phyloP scores from a whole-genome alignment of 306 rosid genomes.

The Prunus mira region DNA sequence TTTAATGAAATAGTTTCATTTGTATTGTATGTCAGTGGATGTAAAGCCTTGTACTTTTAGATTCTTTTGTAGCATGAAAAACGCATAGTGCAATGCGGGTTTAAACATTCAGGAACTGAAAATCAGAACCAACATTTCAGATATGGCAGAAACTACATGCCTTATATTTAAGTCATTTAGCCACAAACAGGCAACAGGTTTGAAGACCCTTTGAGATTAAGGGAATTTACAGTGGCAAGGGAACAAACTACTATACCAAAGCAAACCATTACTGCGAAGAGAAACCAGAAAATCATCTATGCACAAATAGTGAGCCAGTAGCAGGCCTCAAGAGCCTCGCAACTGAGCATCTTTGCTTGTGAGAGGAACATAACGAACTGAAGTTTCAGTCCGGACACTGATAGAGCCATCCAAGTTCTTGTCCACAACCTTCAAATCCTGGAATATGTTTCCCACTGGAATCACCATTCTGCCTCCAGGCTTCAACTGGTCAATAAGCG shows the following conservation, averaged over 20 bases:
- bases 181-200: neutral
- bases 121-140: neutral
- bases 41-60: too few species aligned
- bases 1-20: neutral
- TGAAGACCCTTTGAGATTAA: neutral
- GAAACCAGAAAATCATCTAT: neutral
- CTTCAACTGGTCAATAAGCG: slow-evolving; percentile 84
- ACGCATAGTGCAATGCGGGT: too few species aligned
- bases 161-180: neutral
- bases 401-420: slow-evolving; percentile 75
- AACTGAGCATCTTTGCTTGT: slow-evolving; percentile 84
- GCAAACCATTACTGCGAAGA: neutral
- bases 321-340: slow-evolving; percentile 34
- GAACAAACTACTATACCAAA: neutral
- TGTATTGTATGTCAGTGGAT: neutral
- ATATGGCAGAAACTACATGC: neutral
- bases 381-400: slow-evolving; percentile 53
- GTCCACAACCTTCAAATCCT: slow-evolving; percentile 86
- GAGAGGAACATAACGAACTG: slow-evolving; percentile 90
- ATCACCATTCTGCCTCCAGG: slow-evolving; percentile 96
- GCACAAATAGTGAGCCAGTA: neutral
- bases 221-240: neutral
- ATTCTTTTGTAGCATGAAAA: too few species aligned
- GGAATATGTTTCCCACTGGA: slow-evolving; percentile 80
- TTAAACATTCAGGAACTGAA: neutral